Conservation (phyloP, 2,329 filamentous ascomycete species). For the Xylariaceae sp. region DNA sequence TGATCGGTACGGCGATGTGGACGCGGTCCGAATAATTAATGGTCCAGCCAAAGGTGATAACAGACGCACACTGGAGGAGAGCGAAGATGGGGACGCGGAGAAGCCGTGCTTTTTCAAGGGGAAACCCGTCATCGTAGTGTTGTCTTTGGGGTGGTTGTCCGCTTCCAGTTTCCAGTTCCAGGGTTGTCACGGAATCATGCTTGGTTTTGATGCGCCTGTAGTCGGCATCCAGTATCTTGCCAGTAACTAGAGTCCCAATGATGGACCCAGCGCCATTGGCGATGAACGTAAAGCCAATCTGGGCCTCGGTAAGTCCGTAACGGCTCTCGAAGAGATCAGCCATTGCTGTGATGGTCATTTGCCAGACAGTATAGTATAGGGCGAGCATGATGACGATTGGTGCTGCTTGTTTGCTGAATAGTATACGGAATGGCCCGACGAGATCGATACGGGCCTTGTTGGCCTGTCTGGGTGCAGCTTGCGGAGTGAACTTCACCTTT, state of each 20-base stretch:
- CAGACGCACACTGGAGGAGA: slow-evolving; percentile 52
- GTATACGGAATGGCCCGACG: slow-evolving; percentile 53
- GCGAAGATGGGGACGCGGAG: slow-evolving; percentile 55
- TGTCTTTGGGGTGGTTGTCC: not conserved
- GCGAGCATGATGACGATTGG: slow-evolving; percentile 56
- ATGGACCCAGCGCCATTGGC: slow-evolving; percentile 63
- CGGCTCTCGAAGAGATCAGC: slow-evolving; percentile 53
- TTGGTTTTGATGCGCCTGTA: slow-evolving; percentile 52
- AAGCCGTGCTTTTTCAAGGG: slow-evolving; percentile 58
- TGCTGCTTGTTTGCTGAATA: slow-evolving; percentile 51
- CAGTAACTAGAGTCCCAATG: slow-evolving; percentile 57
- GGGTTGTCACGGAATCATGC: slow-evolving; percentile 29
- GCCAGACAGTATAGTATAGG: slow-evolving; percentile 60
- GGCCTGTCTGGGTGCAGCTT: slow-evolving; percentile 19
- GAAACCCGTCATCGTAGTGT: slow-evolving; percentile 43
- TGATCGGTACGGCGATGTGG: slow-evolving; percentile 57
- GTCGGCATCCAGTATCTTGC: slow-evolving; percentile 59
- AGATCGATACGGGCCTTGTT: slow-evolving; percentile 51
- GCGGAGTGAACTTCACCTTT: slow-evolving; percentile 30
- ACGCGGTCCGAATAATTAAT: slow-evolving; percentile 51
- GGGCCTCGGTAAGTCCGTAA: slow-evolving; percentile 52
- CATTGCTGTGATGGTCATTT: slow-evolving; percentile 62
- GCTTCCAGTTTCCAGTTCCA: slow-evolving; percentile 3
- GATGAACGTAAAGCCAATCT: slow-evolving; percentile 60
- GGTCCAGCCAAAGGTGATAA: slow-evolving; percentile 61